Percentiles rank a stretch among this genome's conserved stretches.
These are phyloP conservation scores for Mitragyna speciosa DNA, from an alignment of 257 asterid species.

Conservation along the genomic window DNA sequence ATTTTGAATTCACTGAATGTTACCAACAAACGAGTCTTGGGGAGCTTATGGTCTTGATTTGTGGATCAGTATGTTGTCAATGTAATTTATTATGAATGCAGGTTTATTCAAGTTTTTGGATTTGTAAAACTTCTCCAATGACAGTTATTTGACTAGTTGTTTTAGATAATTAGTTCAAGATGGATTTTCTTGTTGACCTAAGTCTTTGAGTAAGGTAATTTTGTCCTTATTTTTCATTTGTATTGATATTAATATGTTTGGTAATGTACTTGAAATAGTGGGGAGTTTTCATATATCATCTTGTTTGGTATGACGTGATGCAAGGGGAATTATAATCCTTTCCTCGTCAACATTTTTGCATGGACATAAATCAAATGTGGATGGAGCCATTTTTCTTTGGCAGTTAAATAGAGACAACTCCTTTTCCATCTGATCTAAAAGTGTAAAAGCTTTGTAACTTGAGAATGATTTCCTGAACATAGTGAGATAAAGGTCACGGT, in stretches of 20 bases:
- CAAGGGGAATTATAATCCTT: not conserved
- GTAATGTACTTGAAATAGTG: not conserved
- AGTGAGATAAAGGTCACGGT: not conserved
- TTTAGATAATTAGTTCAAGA: not conserved
- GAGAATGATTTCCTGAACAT: not conserved
- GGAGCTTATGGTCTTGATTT: not conserved
- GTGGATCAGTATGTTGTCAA: not conserved
- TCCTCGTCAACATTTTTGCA: not conserved
- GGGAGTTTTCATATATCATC: not conserved
- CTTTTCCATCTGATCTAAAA: not conserved
- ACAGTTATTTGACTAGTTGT: not conserved
- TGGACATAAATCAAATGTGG: not conserved
- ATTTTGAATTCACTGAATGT: not conserved
- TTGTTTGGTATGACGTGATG: not conserved
- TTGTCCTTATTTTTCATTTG: not conserved
- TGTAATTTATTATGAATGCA: not conserved
- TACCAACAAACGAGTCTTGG: not conserved
- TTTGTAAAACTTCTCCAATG: not conserved
- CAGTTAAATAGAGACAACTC: slow-evolving; percentile 3
- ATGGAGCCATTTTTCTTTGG: not conserved
- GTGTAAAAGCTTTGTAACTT: not conserved
- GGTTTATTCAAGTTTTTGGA: not conserved
- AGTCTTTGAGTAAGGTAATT: not conserved
- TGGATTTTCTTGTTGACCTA: not conserved
- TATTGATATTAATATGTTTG: not conserved